These are phyloP conservation scores for Tricholoma bakamatsutake DNA, from an alignment of 768 basidiomycete species.

Conservation along the genomic window DNA sequence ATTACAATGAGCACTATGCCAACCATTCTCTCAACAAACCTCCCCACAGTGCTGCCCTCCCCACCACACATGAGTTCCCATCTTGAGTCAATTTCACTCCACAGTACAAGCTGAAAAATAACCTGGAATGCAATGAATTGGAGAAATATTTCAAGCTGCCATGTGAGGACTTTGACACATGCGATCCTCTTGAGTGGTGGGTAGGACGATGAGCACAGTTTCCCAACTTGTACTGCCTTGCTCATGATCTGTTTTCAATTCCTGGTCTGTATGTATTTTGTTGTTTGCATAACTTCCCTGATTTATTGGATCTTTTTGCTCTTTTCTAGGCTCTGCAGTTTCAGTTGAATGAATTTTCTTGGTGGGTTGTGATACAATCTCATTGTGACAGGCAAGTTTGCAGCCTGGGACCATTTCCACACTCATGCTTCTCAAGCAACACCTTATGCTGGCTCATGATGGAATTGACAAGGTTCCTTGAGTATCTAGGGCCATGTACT, in stretches of 20 bases:
- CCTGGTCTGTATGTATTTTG: no score
- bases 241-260: not conserved
- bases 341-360: constrained; percentile 3
- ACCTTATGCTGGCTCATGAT: no score
- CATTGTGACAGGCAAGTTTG: constrained; percentile 3
- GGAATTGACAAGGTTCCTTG: no score
- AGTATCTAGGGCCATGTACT: no score
- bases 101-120: not conserved
- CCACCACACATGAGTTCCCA: not conserved
- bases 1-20: not conserved
- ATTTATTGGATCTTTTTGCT: no score
- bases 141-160: not conserved
- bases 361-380: constrained; percentile 5
- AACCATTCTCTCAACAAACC: no score
- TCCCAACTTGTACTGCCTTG: not conserved
- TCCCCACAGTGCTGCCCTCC: not conserved
- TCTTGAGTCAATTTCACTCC: not conserved
- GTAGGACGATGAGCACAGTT: not conserved
- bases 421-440: not conserved
- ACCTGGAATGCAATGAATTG: not conserved
- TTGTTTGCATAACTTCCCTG: not conserved
- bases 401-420: not conserved
- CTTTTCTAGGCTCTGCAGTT: no score
- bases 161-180: not conserved
- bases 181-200: not conserved